Evolutionary conservation across 441 rosid genomes (phyloP).

Genomic region (Capsella rubella): DNA sequence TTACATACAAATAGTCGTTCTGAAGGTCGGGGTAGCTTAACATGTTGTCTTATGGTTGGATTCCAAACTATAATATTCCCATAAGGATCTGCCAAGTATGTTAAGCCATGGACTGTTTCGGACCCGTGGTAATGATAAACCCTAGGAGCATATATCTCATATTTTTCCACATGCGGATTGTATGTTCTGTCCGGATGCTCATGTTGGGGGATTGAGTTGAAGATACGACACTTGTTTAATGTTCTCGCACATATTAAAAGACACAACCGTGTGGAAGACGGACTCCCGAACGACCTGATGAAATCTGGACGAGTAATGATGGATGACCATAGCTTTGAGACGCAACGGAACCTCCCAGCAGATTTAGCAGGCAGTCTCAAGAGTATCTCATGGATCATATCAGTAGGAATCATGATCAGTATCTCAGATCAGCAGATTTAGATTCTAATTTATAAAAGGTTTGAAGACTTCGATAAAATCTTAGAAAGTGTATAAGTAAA

Average conservation of each 20-base stretch:
- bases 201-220: background rate
- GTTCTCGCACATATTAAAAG: background rate
- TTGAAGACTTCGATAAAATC: no score
- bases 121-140: background rate
- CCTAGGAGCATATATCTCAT: background rate
- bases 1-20: background rate
- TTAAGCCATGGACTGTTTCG: slow-evolving; percentile 18
- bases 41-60: slow-evolving; percentile 26
- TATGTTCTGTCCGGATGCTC: background rate
- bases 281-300: background rate
- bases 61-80: background rate
- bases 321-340: background rate
- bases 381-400: background rate
- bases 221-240: background rate
- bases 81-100: background rate
- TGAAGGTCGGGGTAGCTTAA: slow-evolving; percentile 8
- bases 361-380: slow-evolving; percentile 4
- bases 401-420: background rate
- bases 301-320: background rate
- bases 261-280: background rate
- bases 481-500: no score
- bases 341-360: background rate
- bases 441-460: no score
- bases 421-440: no score
- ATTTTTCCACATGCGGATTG: slow-evolving; percentile 7